These are phyloP conservation scores for Phoma herbarum DNA, from an alignment of 2,329 filamentous ascomycete genomes.

Conservation along the genomic window DNA sequence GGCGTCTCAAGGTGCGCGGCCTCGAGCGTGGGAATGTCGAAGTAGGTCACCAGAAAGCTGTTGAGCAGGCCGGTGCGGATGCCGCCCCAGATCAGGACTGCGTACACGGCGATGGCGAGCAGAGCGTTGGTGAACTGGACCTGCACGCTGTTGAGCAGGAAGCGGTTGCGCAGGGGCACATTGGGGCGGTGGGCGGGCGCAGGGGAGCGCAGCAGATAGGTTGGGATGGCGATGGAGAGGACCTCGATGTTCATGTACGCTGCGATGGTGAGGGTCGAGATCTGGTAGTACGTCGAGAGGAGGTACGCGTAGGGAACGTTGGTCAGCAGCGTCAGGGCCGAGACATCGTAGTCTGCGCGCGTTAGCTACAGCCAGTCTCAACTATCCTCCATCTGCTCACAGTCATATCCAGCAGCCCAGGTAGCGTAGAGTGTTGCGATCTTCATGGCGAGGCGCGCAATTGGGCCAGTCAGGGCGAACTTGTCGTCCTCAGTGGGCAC, in stretches of 20 bases:
- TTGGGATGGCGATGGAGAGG: constrained; percentile 74
- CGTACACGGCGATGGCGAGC: constrained; percentile 77
- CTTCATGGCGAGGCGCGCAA: constrained; percentile 65
- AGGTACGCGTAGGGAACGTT: constrained; percentile 81
- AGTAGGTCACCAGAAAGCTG: constrained; percentile 75
- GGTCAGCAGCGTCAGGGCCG: constrained; percentile 66
- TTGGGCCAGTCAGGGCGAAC: constrained; percentile 60
- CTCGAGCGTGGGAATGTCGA: constrained; percentile 74
- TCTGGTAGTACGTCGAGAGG: constrained; percentile 77
- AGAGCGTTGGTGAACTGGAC: constrained; percentile 67
- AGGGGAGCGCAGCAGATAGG: constrained; percentile 75
- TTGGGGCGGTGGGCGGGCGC: constrained; percentile 70
- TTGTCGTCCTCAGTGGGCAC: constrained; percentile 66
- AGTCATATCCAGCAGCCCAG: constrained; percentile 79
- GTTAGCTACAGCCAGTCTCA: constrained; percentile 14
- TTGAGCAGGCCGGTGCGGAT: constrained; percentile 74
- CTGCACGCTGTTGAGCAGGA: constrained; percentile 50
- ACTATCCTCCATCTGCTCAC: constrained; percentile 54
- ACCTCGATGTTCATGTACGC: constrained; percentile 73
- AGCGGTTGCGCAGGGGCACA: constrained; percentile 54
- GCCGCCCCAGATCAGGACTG: constrained; percentile 73
- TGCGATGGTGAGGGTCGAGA: constrained; percentile 68
- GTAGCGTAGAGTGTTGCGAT: constrained; percentile 72
- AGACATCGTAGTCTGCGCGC: constrained; percentile 51
- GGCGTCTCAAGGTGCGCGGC: constrained; percentile 71